A percentile compares a stretch with the other conserved stretches of the same genome.
Conservation (phyloP, 768 basidiomycete genomes). For the Boletus tomentosulus region DNA sequence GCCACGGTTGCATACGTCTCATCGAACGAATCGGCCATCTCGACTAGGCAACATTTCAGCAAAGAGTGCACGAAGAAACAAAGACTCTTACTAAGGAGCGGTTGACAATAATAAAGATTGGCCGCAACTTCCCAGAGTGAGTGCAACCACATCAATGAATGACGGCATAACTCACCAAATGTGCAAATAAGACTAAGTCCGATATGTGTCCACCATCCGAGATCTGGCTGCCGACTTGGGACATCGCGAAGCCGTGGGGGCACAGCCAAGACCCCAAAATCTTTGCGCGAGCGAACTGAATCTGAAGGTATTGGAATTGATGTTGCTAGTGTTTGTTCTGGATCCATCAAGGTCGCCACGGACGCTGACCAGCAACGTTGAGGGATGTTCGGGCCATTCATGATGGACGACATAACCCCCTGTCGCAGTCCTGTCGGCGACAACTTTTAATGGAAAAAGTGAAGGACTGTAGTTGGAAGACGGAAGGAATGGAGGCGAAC, state of each 20-base stretch:
- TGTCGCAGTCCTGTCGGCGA: not conserved
- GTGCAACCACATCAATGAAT: not conserved
- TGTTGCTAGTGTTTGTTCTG: not conserved
- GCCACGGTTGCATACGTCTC: slow-evolving; percentile 33
- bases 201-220: slow-evolving; percentile 38
- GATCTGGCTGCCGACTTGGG: slow-evolving; percentile 34
- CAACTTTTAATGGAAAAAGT: slow-evolving; percentile 1
- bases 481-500: not conserved
- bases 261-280: slow-evolving; percentile 46
- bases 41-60: slow-evolving; percentile 11
- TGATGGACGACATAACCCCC: slow-evolving; percentile 2
- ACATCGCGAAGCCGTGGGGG: slow-evolving; percentile 41
- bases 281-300: slow-evolving; percentile 6
- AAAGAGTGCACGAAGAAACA: not conserved
- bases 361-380: slow-evolving; percentile 16
- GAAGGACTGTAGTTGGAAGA: slow-evolving; percentile 16
- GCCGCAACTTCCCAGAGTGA: slow-evolving; percentile 36
- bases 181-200: slow-evolving; percentile 47
- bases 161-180: slow-evolving; percentile 32
- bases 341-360: slow-evolving; percentile 7
- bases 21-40: slow-evolving; percentile 37
- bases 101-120: slow-evolving; percentile 83
- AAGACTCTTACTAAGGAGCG: slow-evolving; percentile 54
- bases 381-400: slow-evolving; percentile 11
- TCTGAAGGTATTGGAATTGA: not conserved